phyloP scores from a whole-genome alignment of 345 rosid species.

The Rubroshorea leprosula region DNA sequence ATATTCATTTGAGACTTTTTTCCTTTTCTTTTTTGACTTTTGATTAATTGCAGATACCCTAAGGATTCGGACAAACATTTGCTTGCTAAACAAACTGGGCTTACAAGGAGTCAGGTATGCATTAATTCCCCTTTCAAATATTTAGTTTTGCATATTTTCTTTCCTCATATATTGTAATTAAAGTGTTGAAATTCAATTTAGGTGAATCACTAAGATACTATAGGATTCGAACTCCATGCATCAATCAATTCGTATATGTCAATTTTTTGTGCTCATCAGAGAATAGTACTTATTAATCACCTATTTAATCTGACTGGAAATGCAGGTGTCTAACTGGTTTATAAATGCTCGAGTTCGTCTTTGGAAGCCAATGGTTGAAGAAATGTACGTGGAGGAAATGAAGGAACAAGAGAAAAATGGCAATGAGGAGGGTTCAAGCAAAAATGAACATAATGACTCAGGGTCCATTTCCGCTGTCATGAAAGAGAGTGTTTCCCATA shows the following conservation, averaged over 20 bases:
- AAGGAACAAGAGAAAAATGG: constrained; percentile 33
- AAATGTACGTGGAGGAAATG: constrained; percentile 63
- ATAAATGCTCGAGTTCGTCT: constrained; percentile 83
- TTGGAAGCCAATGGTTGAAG: constrained; percentile 92
- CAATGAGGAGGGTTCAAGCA: constrained; percentile 16
- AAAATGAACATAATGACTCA: constrained; percentile 19
- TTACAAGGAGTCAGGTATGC: constrained; percentile 76
- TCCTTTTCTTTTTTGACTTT: too few species aligned
- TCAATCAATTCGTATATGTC: too few species aligned
- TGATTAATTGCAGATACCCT: constrained; percentile 45
- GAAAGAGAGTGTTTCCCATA: constrained; percentile 12
- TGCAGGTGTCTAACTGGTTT: constrained; percentile 70
- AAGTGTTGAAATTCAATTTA: too few species aligned
- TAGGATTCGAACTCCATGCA: too few species aligned
- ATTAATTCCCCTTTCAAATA: not conserved
- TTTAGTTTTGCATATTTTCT: too few species aligned
- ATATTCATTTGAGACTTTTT: too few species aligned
- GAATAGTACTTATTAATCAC: too few species aligned
- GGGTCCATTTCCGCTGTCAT: constrained; percentile 5
- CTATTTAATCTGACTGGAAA: constrained; percentile 5
- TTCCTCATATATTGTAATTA: too few species aligned
- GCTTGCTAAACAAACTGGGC: constrained; percentile 84
- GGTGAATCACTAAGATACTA: too few species aligned
- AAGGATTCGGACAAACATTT: constrained; percentile 71
- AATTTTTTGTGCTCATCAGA: too few species aligned